Conservation (phyloP, 225 moss, liverwort and hornwort species). For the Sphagnum contortum region DNA sequence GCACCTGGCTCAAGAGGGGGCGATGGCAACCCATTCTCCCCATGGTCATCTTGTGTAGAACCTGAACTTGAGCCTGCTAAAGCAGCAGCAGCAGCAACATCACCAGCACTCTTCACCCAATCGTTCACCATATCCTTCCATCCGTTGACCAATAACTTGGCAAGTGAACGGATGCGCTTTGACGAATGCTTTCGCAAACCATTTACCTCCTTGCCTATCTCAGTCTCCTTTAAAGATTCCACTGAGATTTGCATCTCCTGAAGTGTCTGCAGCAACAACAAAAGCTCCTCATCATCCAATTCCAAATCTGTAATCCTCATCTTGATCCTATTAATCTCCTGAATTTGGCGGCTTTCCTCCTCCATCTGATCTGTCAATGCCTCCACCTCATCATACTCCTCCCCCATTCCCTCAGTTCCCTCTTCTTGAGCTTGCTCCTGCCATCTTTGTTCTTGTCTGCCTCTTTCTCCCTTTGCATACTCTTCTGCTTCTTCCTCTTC, state of each 20-base stretch:
- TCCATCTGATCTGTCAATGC: constrained; percentile 71
- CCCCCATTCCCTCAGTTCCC: constrained; percentile 15
- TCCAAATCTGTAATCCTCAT: constrained; percentile 41
- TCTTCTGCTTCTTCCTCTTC: constrained; percentile 18
- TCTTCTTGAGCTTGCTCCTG: constrained; percentile 8
- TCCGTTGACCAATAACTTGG: constrained; percentile 65
- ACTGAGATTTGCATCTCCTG: constrained; percentile 79
- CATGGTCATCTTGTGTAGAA: constrained; percentile 42
- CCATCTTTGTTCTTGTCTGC: constrained; percentile 15
- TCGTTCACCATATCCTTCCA: constrained; percentile 90
- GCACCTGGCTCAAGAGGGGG: constrained; percentile 91
- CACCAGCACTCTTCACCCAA: constrained; percentile 50
- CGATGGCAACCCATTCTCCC: constrained; percentile 74
- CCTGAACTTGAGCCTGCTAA: constrained; percentile 33
- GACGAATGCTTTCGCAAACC: constrained; percentile 66
- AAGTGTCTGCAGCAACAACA: constrained; percentile 48
- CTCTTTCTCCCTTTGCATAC: constrained; percentile 25
- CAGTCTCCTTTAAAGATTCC: constrained; percentile 78
- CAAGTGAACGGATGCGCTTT: constrained; percentile 46
- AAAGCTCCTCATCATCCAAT: constrained; percentile 64
- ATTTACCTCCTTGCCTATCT: constrained; percentile 79
- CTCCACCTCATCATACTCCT: constrained; percentile 48
- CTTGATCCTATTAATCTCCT: constrained; percentile 57
- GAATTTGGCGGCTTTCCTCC: constrained; percentile 51
- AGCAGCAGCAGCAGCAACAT: constrained; percentile 34